Percentiles rank a stretch among this genome's conserved stretches.
Evolutionary conservation across 441 rosid genomes (phyloP).

Genomic region (Euphorbia schlechtendalii): DNA sequence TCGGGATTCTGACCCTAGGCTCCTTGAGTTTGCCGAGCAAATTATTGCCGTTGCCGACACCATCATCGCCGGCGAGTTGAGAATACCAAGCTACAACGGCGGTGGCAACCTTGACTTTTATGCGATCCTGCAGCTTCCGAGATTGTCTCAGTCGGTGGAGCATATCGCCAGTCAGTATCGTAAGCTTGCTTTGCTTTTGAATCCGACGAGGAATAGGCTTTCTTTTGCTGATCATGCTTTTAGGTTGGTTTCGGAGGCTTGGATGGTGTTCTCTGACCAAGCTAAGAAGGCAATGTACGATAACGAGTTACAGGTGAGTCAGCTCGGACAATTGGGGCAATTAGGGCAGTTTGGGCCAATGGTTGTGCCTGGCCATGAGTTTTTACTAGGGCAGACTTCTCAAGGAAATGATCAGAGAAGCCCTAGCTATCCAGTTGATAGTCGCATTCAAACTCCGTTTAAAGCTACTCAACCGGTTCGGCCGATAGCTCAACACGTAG

Average conservation of each 20-base stretch:
- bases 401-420: slow-evolving; percentile 16
- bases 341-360: slow-evolving; percentile 21
- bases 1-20: slow-evolving; percentile 61
- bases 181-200: slow-evolving; percentile 60
- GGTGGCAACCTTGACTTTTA: slow-evolving; percentile 55
- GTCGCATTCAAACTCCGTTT: slow-evolving; percentile 15
- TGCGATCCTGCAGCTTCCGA: slow-evolving; percentile 64
- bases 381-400: slow-evolving; percentile 11
- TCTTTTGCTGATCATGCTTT: slow-evolving; percentile 74
- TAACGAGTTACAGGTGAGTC: slow-evolving; percentile 57
- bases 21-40: slow-evolving; percentile 48
- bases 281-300: slow-evolving; percentile 63
- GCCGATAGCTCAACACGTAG: slow-evolving; percentile 16
- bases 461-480: slow-evolving; percentile 18
- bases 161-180: slow-evolving; percentile 71
- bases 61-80: slow-evolving; percentile 46
- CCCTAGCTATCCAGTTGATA: slow-evolving; percentile 7
- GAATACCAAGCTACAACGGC: slow-evolving; percentile 29
- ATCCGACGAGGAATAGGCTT: slow-evolving; percentile 52
- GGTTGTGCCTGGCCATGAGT: slow-evolving; percentile 15
- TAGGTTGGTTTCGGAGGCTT: slow-evolving; percentile 66
- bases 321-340: slow-evolving; percentile 33
- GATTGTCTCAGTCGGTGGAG: slow-evolving; percentile 51
- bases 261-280: slow-evolving; percentile 68
- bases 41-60: slow-evolving; percentile 76